A percentile compares a stretch with the other conserved stretches of the same genome.
These are phyloP conservation scores for Pterocarpus macrocarpus DNA, from an alignment of 306 rosid species.

Conservation along the genomic window DNA sequence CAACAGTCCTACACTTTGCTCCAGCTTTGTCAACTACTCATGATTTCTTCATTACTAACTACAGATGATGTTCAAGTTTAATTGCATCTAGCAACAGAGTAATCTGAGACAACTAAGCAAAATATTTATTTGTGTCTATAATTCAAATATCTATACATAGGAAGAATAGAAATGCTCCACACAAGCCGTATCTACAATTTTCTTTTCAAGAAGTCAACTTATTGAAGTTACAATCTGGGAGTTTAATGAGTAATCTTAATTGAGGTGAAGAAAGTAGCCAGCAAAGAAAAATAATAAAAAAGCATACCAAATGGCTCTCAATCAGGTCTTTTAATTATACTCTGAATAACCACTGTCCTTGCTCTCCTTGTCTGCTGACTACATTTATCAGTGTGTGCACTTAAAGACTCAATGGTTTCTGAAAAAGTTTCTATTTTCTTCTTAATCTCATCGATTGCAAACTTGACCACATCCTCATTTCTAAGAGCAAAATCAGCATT, in stretches of 20 bases:
- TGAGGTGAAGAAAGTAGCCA: slow-evolving; percentile 1
- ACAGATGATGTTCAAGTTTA: too few species aligned
- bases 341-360: slow-evolving; percentile 72
- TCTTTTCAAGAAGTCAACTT: too few species aligned
- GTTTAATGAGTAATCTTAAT: slow-evolving; percentile 36
- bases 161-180: too few species aligned
- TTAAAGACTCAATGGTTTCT: slow-evolving; percentile 66
- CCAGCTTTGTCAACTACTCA: too few species aligned
- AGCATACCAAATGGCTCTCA: slow-evolving; percentile 45
- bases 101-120: too few species aligned
- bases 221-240: slow-evolving; percentile 30
- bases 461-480: slow-evolving; percentile 72
- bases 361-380: slow-evolving; percentile 69
- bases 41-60: too few species aligned
- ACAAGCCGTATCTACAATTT: too few species aligned
- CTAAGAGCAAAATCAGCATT: slow-evolving; percentile 71
- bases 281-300: slow-evolving; percentile 31
- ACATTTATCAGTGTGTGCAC: slow-evolving; percentile 70
- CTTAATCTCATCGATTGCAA: slow-evolving; percentile 82
- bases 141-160: too few species aligned
- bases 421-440: slow-evolving; percentile 70
- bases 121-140: too few species aligned
- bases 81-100: too few species aligned
- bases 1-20: too few species aligned
- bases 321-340: slow-evolving; percentile 55